Conservation (phyloP, 2,329 filamentous ascomycete species). For the Monosporascus sp. region DNA sequence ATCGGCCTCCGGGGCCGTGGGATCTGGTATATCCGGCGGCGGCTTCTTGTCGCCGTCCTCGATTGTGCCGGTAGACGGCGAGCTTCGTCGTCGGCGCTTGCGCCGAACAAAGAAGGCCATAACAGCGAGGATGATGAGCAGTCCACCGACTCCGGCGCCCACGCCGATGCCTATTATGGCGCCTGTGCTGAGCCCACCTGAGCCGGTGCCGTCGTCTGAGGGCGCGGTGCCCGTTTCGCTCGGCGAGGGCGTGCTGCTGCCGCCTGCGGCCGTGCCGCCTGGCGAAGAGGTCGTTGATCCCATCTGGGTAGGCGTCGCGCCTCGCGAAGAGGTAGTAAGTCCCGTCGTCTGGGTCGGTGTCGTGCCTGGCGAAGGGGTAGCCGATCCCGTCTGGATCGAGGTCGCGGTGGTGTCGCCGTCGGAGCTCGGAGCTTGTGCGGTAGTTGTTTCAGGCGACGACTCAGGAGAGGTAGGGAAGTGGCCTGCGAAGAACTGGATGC, state of each 20-base stretch:
- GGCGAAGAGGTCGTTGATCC: no score
- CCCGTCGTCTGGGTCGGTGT: background rate
- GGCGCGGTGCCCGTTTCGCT: no score
- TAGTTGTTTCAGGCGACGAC: background rate
- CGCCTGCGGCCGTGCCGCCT: no score
- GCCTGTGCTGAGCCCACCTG: background rate
- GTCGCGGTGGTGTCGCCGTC: background rate
- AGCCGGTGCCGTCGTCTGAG: no score
- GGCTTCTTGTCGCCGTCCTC: background rate
- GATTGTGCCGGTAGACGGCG: no score
- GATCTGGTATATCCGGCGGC: background rate
- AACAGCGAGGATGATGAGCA: conserved; percentile 4
- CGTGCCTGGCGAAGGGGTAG: background rate
- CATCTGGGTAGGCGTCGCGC: no score
- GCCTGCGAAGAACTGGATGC: conserved; percentile 12
- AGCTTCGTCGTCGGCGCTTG: background rate
- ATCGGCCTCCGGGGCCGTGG: conserved; percentile 2
- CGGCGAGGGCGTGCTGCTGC: no score
- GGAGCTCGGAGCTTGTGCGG: background rate
- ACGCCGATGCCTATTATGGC: conserved; percentile 9
- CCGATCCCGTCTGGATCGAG: background rate
- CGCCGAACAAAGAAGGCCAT: background rate
- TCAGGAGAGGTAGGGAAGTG: conserved; percentile 4
- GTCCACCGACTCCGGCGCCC: conserved; percentile 4
- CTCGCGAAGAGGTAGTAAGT: no score